Evolutionary conservation across 164 flowering plant species (phyloP), one percentile per base, ranked within the genome.

Genomic region (Stephania cephalantha): DNA sequence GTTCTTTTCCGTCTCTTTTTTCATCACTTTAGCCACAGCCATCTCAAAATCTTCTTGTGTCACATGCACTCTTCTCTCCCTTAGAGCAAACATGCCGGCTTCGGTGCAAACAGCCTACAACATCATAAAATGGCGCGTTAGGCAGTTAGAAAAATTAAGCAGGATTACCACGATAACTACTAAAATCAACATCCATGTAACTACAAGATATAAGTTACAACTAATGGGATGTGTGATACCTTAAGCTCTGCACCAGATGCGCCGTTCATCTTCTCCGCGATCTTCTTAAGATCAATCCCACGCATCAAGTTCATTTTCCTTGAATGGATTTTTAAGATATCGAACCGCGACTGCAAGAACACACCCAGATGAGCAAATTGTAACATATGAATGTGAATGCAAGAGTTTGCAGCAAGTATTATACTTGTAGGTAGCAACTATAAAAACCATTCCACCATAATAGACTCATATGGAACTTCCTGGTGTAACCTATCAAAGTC

Each of bases 21-120:
- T 95, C 99, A 95, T 95, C 25, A 95, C 99, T 89, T 95, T 95
- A 4, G 99, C 98, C 69, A 95, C 99, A 5, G 99, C 99, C 99
- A 95, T 95, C 87, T 95, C 97, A 71, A 95, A 95, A 81, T 93
- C 99, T 79, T 95, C 99, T 74, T 95, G 99, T 17, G 98, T 93
- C 9, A 95, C 99, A 73, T 95, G 99, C 9, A 95, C 95, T 79
- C 98, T 89, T 77, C 99, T 86, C 85, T 95, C 99, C 78, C 99
- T 90, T 68, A 95, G 80, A 53, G 99, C 99, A 85, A 95, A 95
- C 99, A 95, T 95, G 0, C 99, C 99, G 1, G 99, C 98, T 82
- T 93, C 99, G 0, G 99, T 95, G 86, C 99, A 95, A 29, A 93
- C 98, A 4, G 99, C 96, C 98, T 95, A 83, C 76, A 81, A 75